phyloP scores from a whole-genome alignment of 73 alveolate genomes.

The Paramecium caudatum region DNA sequence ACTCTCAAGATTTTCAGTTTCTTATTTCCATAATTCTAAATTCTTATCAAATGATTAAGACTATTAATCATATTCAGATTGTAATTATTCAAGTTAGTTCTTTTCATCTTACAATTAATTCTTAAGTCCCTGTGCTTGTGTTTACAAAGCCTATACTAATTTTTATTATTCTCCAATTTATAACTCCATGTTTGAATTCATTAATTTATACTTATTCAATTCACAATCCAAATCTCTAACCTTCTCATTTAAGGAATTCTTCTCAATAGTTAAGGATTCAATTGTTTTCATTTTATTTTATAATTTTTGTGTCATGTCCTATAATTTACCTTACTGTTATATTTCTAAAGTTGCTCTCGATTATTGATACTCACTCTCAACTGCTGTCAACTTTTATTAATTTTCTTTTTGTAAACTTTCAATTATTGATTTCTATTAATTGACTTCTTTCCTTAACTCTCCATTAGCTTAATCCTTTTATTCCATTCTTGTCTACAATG shows the following conservation, averaged over 20 bases:
- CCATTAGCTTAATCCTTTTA: slow-evolving; percentile 13
- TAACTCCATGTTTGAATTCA: neutral
- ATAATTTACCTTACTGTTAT: slow-evolving; percentile 23
- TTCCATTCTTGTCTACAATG: slow-evolving; percentile 43
- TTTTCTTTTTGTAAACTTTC: slow-evolving; percentile 3
- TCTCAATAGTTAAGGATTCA: neutral
- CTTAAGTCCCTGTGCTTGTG: neutral
- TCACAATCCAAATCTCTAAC: neutral
- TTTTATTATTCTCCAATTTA: neutral
- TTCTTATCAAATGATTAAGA: neutral
- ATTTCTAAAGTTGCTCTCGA: neutral
- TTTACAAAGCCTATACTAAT: neutral
- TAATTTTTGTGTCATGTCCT: slow-evolving; percentile 34
- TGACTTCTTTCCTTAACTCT: neutral
- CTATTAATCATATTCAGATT: neutral
- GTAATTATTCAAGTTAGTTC: neutral
- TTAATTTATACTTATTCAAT: neutral
- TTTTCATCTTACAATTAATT: neutral
- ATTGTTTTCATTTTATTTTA: slow-evolving; percentile 18
- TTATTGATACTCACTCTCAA: neutral
- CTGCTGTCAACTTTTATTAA: neutral
- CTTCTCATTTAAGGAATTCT: neutral
- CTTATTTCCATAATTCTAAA: slow-evolving; percentile 2
- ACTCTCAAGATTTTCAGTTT: neutral
- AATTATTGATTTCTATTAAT: neutral